A percentile compares a stretch with the other conserved stretches of the same genome.
Evolutionary conservation across 768 basidiomycete species (phyloP).

Genomic region (Porphyrellus cyaneotinctus): DNA sequence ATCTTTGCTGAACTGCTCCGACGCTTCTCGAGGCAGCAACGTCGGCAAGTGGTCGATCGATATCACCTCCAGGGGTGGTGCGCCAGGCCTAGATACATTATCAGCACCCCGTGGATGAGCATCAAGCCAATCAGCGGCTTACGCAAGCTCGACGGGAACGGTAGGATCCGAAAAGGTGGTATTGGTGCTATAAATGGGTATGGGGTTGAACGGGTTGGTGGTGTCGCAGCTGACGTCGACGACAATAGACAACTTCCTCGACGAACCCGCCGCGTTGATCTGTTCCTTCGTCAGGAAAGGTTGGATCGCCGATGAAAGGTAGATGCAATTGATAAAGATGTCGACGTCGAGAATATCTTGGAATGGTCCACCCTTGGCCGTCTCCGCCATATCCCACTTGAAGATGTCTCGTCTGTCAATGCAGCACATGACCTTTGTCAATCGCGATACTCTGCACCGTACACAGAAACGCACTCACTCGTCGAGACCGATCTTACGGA

Average conservation of each 20-base stretch:
- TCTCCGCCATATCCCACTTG: slow-evolving; percentile 98
- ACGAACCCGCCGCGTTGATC: slow-evolving; percentile 65
- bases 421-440: background rate
- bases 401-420: slow-evolving; percentile 80
- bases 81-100: slow-evolving; percentile 42
- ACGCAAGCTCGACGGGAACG: slow-evolving; percentile 80
- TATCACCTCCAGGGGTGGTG: slow-evolving; percentile 75
- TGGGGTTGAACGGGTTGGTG: slow-evolving; percentile 96
- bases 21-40: slow-evolving; percentile 90
- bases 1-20: slow-evolving; percentile 91
- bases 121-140: slow-evolving; percentile 30
- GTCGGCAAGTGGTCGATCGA: slow-evolving; percentile 98
- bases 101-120: slow-evolving; percentile 2
- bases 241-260: slow-evolving; percentile 70
- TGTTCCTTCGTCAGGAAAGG: slow-evolving; percentile 73
- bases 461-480: slow-evolving; percentile 56
- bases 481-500: slow-evolving; percentile 90
- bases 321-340: slow-evolving; percentile 99
- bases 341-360: slow-evolving; percentile 93
- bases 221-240: slow-evolving; percentile 99
- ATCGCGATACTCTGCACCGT: background rate
- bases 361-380: slow-evolving; percentile 95
- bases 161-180: slow-evolving; percentile 93
- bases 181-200: slow-evolving; percentile 91
- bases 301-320: slow-evolving; percentile 82